Percentiles rank a stretch among this genome's conserved stretches.
These are phyloP conservation scores for Paracoccidioides brasiliensis DNA, from an alignment of 2,329 filamentous ascomycete species.

Conservation along the genomic window DNA sequence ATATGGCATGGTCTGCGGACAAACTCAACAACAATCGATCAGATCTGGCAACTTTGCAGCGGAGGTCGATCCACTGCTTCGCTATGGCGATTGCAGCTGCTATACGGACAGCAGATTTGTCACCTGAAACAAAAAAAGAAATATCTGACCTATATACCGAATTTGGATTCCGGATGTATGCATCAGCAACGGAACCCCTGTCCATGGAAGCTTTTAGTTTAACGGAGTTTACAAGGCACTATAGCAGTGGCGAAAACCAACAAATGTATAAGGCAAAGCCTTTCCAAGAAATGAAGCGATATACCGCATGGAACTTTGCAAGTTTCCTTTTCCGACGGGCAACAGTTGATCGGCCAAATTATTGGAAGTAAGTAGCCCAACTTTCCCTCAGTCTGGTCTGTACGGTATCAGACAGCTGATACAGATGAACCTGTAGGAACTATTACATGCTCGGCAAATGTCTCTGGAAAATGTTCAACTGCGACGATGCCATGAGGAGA, in stretches of 20 bases:
- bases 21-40: constrained; percentile 75
- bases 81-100: constrained; percentile 54
- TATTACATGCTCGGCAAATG: constrained; percentile 61
- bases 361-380: constrained; percentile 44
- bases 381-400: background rate
- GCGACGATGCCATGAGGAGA: constrained; percentile 29
- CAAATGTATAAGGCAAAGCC: constrained; percentile 46
- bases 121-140: constrained; percentile 40
- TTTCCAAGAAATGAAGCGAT: constrained; percentile 45
- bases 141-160: constrained; percentile 55
- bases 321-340: constrained; percentile 48
- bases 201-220: constrained; percentile 53
- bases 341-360: constrained; percentile 44
- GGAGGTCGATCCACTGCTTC: constrained; percentile 72
- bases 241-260: constrained; percentile 39
- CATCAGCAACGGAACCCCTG: constrained; percentile 55
- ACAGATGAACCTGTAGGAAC: constrained; percentile 28
- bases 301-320: constrained; percentile 53
- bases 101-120: constrained; percentile 42
- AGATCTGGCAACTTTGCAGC: constrained; percentile 63
- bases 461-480: constrained; percentile 55
- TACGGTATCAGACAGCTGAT: constrained; percentile 12
- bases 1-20: constrained; percentile 76
- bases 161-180: constrained; percentile 56
- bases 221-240: constrained; percentile 48